phyloP scores from a whole-genome alignment of 139 green algal species.

The Edaphochlamys debaryana region DNA sequence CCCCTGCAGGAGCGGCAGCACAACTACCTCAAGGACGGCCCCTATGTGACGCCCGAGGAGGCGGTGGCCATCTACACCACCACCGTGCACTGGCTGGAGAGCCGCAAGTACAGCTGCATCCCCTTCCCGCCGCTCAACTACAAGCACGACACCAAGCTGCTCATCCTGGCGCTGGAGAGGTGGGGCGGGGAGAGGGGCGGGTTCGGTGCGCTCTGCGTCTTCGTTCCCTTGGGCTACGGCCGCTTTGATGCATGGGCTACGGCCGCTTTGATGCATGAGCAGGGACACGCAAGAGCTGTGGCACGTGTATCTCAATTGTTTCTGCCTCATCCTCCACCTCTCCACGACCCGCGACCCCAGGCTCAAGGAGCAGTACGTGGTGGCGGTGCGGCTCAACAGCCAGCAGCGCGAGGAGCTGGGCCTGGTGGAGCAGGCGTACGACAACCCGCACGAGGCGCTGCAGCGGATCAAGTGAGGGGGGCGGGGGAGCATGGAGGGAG shows the following conservation, averaged over 20 bases:
- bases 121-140: constrained; percentile 99
- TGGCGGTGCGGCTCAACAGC: constrained; percentile 95
- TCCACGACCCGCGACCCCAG: too few species aligned
- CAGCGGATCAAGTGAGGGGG: constrained; percentile 91
- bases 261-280: too few species aligned
- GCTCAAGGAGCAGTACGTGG: constrained; percentile 93
- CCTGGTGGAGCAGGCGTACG: constrained; percentile 99
- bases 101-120: constrained; percentile 96
- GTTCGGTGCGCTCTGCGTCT: not conserved
- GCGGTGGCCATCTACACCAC: constrained; percentile 99
- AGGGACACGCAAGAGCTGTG: too few species aligned
- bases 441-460: constrained; percentile 99
- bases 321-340: too few species aligned
- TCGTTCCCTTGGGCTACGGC: too few species aligned
- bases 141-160: constrained; percentile 99
- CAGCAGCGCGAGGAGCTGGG: constrained; percentile 98
- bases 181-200: constrained; percentile 77
- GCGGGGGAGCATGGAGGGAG: too few species aligned
- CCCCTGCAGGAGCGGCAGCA: constrained; percentile 99
- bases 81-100: constrained; percentile 99
- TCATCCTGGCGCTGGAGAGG: constrained; percentile 99
- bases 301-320: not conserved
- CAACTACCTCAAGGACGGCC: constrained; percentile 99
- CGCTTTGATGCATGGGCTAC: too few species aligned
- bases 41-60: constrained; percentile 94